A percentile compares a stretch with the other conserved stretches of the same genome.
Conservation (phyloP, 1,284 basidiomycete species). For the Boletus smithii region DNA sequence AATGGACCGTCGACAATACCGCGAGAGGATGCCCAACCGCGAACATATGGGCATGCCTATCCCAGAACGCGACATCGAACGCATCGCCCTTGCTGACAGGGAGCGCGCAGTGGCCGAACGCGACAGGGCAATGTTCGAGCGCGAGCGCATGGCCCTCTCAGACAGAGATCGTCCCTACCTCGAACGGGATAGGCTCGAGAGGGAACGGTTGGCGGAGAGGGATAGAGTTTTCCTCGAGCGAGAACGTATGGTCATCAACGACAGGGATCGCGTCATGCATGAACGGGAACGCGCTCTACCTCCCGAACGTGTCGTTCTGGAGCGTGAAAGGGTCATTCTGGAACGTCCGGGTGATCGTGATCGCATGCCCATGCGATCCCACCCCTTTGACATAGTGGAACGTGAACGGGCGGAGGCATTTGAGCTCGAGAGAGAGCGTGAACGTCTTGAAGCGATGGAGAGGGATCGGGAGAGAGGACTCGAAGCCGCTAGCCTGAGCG, state of each 20-base stretch:
- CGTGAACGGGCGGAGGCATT: slow-evolving; percentile 27
- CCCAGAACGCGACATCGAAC: slow-evolving; percentile 23
- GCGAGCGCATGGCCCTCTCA: slow-evolving; percentile 21
- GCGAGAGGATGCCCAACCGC: slow-evolving; percentile 29
- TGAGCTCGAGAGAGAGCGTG: slow-evolving; percentile 29
- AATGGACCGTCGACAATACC: slow-evolving; percentile 28
- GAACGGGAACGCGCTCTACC: slow-evolving; percentile 29
- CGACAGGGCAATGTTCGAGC: slow-evolving; percentile 24
- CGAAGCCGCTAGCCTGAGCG: slow-evolving; percentile 2
- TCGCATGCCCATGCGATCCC: slow-evolving; percentile 22
- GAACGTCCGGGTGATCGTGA: slow-evolving; percentile 26
- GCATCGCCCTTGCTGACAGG: slow-evolving; percentile 16
- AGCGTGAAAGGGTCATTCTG: slow-evolving; percentile 21
- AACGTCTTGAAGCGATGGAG: slow-evolving; percentile 25
- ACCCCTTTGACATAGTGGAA: slow-evolving; percentile 25
- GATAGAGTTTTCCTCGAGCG: slow-evolving; percentile 21
- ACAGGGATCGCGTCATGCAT: slow-evolving; percentile 22
- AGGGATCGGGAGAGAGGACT: slow-evolving; percentile 25
- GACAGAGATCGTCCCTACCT: slow-evolving; percentile 22
- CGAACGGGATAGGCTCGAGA: slow-evolving; percentile 24
- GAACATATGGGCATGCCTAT: slow-evolving; percentile 25
- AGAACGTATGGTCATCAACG: slow-evolving; percentile 22
- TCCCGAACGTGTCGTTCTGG: slow-evolving; percentile 17
- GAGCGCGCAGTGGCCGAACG: slow-evolving; percentile 28
- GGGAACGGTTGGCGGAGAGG: slow-evolving; percentile 25